These are phyloP conservation scores for Mucor indicus DNA, from an alignment of 371 early-diverging fungal species.

Conservation along the genomic window DNA sequence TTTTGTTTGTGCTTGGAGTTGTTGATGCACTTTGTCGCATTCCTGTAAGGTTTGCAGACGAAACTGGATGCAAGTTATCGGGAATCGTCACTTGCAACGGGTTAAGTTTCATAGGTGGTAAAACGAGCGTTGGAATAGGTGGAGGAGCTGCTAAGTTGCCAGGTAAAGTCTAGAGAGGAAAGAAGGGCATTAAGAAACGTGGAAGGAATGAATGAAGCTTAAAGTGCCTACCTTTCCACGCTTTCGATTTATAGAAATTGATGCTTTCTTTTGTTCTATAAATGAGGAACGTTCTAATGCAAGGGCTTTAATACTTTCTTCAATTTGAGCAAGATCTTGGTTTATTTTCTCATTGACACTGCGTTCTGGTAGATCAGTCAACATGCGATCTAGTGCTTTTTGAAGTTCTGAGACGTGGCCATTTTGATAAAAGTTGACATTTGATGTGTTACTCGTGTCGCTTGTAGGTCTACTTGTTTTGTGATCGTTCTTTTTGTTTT, in stretches of 20 bases:
- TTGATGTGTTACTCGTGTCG: background rate
- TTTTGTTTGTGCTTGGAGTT: constrained; percentile 5
- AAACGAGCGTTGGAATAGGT: constrained; percentile 27
- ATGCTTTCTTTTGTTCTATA: constrained; percentile 12
- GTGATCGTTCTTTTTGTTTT: background rate
- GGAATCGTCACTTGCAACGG: constrained; percentile 35
- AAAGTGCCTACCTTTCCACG: constrained; percentile 36
- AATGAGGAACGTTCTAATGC: too few species aligned
- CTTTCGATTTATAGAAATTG: constrained; percentile 16
- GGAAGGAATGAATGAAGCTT: background rate
- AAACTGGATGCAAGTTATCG: background rate
- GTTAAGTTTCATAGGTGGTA: constrained; percentile 49
- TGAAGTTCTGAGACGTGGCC: background rate
- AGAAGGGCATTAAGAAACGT: background rate
- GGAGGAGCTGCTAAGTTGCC: constrained; percentile 46
- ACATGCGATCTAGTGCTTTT: too few species aligned
- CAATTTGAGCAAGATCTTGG: constrained; percentile 18
- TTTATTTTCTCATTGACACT: background rate
- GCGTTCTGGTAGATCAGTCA: background rate
- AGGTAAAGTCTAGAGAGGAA: constrained; percentile 37
- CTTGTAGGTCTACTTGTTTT: background rate
- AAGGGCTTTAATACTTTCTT: constrained; percentile 17
- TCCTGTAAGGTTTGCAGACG: background rate
- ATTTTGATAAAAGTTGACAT: background rate
- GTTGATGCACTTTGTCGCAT: constrained; percentile 12